Conservation (phyloP, 1,284 basidiomycete genomes). For the Vanrija pseudolonga region DNA sequence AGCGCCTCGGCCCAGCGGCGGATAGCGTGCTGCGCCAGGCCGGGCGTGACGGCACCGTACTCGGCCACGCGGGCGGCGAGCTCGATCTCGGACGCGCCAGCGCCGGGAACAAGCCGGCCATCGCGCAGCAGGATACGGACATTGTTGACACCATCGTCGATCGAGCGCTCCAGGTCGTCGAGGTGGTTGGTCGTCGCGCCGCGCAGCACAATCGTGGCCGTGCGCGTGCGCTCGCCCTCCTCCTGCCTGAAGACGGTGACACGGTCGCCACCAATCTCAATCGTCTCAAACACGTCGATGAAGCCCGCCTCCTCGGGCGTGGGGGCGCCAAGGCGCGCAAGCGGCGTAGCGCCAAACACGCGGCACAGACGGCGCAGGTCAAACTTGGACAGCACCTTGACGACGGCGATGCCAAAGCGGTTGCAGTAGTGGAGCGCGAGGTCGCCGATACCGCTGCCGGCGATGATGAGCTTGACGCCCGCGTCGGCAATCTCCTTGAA, state of each 20-base stretch:
- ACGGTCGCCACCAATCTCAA: conserved; percentile 95
- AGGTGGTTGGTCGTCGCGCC: conserved; percentile 93
- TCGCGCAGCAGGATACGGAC: conserved; percentile 93
- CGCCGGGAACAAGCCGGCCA: conserved; percentile 84
- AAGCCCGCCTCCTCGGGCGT: conserved; percentile 94
- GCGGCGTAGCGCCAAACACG: conserved; percentile 91
- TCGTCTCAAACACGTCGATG: conserved; percentile 90
- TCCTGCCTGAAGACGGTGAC: conserved; percentile 92
- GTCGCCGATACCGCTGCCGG: conserved; percentile 88
- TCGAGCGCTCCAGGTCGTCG: conserved; percentile 91
- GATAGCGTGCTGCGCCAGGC: conserved; percentile 90
- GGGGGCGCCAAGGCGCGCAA: conserved; percentile 92
- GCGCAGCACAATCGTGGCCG: conserved; percentile 91
- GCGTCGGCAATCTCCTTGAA: conserved; percentile 96
- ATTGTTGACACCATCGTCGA: conserved; percentile 97
- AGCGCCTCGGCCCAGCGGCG: conserved; percentile 84
- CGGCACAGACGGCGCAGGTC: conserved; percentile 90
- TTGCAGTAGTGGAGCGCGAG: conserved; percentile 97
- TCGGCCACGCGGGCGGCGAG: conserved; percentile 76
- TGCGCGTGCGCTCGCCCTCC: conserved; percentile 71
- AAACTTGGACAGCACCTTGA: conserved; percentile 98
- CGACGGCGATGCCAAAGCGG: conserved; percentile 85
- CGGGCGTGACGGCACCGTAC: conserved; percentile 84
- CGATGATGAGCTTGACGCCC: conserved; percentile 89
- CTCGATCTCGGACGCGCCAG: conserved; percentile 91